Evolutionary conservation across 2,329 filamentous ascomycete species (phyloP), one percentile per base, ranked within the genome.

Genomic region (Ceratocystis ficicola): DNA sequence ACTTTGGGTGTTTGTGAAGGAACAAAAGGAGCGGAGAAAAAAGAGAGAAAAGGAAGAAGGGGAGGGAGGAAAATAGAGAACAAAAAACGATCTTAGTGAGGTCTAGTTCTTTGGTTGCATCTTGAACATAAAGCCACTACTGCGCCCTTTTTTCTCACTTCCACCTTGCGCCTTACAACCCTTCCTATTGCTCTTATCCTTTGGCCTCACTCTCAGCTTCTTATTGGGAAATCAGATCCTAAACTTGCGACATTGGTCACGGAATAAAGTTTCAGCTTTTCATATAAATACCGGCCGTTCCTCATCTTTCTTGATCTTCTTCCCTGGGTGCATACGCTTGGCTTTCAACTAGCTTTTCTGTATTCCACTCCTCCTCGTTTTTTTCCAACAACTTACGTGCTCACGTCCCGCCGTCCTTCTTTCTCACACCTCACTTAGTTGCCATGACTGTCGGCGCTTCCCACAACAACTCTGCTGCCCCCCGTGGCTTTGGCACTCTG

Each of bases 401-500:
- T 22, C n/a, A 8, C 48, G 30, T 62, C 44, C 57, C 7, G n/a
- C n/a, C 25, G 28, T 66, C 44, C 32, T 44, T 44, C 20, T 44
- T 52, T 36, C 25, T 62, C 28, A 25, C 30, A 17, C 46, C 28
- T 20, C 17, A 50, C 20, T 44, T 4, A 28, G 30, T 44, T 15
- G 63, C 46, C 41, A 68, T 67, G 44, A 65, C 67, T 59, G 66
- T 32, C 63, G 64, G 55, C 57, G 62, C 63, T 61, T 64, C 68
- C 69, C 68, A 66, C 68, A 73, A 73, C 67, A 70, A 55, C 32
- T 36, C 86, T 46, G 87, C 88, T 57, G 88, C 90, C 69, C 81
- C 86, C 67, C 86, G 90, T 75, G 81, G 84, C 69, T 97, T 99
- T 77, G 94, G 90, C 68, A 99, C 94, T 61, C 83, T 95, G 69